Base-by-base conservation (phyloP, 768 basidiomycete species). In the Aureoboletus auriporus region DNA sequence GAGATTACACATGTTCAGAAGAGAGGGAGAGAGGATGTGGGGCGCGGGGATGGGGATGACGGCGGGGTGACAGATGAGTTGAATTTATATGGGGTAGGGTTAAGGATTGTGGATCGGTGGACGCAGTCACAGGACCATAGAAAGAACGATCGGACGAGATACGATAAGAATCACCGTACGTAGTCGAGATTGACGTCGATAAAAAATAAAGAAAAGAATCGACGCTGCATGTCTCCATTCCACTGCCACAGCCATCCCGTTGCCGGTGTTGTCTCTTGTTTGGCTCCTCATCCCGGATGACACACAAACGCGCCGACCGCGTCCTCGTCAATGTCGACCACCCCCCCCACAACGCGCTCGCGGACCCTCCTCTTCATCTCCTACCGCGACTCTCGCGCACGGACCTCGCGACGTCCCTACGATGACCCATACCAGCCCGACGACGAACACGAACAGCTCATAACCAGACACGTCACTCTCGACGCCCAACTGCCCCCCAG, bases 361-460 rank as follows among this genome's bases (percentile, higher is more conserved):
- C 71, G 95, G 40, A 97, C 95, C 3, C 80, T 91, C 46, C 80
- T 97, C 59, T 98, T 97, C 69, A 85, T 94, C 51, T 95, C 93
- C 6, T 93, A 89, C 69, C 80, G 95, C 51, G 89, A 94, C 70
- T 90, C 91, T 5, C 75, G 75, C 39, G 73, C 78, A 20, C 73
- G 52, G 8, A 27, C 46, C 13, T 63, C 70, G 0, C 41, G 56
- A 69, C 12, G 63, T 55, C n/a, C 67, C 49, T 77, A 79, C 56
- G 73, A 76, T 57, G 77, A 80, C 47, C 67, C 73, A n/a, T 64
- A 75, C 61, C 61, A 57, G 38, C 58, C 66, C 50, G 71, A 56
- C 46, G 75, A 80, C 66, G 84, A 89, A 61, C 78, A 84, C 49
- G 76, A 80, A 58, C 79, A 72, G 45, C 82, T 93, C 73, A 84